These are phyloP conservation scores for Pachysandra terminalis DNA, from an alignment of 164 flowering plant species.

Conservation along the genomic window DNA sequence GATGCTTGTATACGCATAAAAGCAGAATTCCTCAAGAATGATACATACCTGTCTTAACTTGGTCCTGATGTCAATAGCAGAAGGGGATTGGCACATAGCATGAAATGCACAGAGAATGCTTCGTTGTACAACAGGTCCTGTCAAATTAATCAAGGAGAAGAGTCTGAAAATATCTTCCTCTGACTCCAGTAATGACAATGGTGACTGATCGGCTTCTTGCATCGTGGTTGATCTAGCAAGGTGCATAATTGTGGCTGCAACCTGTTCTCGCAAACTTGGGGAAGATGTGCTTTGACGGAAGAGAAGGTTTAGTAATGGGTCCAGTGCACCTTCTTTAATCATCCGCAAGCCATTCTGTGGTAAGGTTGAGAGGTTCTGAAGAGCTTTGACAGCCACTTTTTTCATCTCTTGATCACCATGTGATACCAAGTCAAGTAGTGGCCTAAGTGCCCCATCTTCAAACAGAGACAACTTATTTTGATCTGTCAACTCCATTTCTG, in stretches of 20 bases:
- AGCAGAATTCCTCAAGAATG: neutral
- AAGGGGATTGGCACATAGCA: conserved; percentile 51
- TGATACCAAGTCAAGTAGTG: conserved; percentile 49
- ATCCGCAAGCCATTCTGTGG: conserved; percentile 51
- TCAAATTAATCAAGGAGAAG: conserved; percentile 41
- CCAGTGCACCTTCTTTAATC: conserved; percentile 53
- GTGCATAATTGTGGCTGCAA: conserved; percentile 52
- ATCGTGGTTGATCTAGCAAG: conserved; percentile 46
- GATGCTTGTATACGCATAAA: neutral
- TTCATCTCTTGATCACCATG: conserved; percentile 35
- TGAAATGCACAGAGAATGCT: conserved; percentile 47
- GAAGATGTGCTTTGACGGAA: conserved; percentile 32
- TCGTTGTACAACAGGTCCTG: conserved; percentile 45
- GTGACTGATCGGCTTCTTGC: conserved; percentile 25
- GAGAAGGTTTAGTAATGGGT: conserved; percentile 47
- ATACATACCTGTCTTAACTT: conserved; percentile 52
- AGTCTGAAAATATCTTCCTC: conserved; percentile 54
- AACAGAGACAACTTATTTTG: conserved; percentile 45
- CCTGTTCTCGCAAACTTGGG: conserved; percentile 38
- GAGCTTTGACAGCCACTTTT: conserved; percentile 42
- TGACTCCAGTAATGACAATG: conserved; percentile 46
- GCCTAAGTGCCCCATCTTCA: conserved; percentile 47
- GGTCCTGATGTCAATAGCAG: conserved; percentile 39
- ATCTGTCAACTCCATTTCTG: conserved; percentile 70
- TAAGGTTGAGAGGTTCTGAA: conserved; percentile 54